Base-by-base conservation (phyloP, 176 grass and related monocot genomes). In the Oryza glumipatula region DNA sequence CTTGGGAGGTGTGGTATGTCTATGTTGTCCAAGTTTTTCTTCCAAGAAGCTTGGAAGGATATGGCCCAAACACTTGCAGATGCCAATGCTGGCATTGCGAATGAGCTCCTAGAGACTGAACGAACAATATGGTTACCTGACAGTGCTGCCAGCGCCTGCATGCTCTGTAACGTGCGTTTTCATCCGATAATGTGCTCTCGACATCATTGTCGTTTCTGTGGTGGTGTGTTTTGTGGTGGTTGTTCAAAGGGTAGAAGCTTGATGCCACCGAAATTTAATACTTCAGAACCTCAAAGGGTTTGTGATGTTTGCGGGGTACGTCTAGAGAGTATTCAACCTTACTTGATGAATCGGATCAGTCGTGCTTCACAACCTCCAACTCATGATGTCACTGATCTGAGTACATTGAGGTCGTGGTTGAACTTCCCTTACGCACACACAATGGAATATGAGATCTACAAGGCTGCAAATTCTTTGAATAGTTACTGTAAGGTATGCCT, bases 361-460 rank as follows among this genome's bases (percentile, higher is more conserved):
- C 68, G 68, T 30, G 91, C 91, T 49, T 88, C 88, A 54, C 91
- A 93, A 23, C 81, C 80, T 74, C 79, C 83, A 52, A 90, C 89
- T 80, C 72, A 88, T 80, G 91, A 93, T 90, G 75, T 93, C 22
- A 90, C 88, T 74, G 88, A 93, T 60, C 80, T 93, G 36, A 93
- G 87, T 67, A 90, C 91, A 39, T 61, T 93, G 44, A 87, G 88
- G 72, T 87, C 87, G 3, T 93, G 88, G 91, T 24, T 93, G 77
- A 93, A 93, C 76, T 88, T 93, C 11, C 91, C 88, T 41, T 93
- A 88, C 72, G 81, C 82, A 24, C 88, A 73, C 21, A 84, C 65
- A 66, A 93, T 93, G 91, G 91, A 93, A 47, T 85, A 90, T 46
- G 91, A 93, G 77, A 93, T 93, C 67, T 93, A 93, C 72, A 93